A percentile compares a stretch with the other conserved stretches of the same genome.
Evolutionary conservation across 208 protist species (phyloP).

Genomic region (Acanthamoeba healyi): DNA sequence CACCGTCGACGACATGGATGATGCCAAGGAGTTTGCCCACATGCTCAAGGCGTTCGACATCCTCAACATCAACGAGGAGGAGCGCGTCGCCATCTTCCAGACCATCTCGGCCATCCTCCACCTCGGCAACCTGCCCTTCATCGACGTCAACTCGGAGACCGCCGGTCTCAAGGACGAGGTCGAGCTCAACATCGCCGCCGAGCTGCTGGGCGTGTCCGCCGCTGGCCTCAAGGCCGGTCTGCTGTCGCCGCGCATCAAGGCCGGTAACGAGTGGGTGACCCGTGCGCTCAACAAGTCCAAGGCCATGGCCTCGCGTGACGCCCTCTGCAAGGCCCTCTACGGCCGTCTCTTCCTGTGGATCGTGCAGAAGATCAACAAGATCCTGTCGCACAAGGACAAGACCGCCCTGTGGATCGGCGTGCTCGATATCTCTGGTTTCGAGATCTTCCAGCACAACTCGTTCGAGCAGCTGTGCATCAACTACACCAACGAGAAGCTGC

Average conservation of each 20-base stretch:
- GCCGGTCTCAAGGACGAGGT: slow-evolving; percentile 38
- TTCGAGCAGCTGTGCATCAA: slow-evolving; percentile 93
- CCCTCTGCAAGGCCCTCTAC: slow-evolving; percentile 91
- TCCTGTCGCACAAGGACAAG: slow-evolving; percentile 65
- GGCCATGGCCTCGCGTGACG: slow-evolving; percentile 88
- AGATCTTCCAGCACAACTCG: slow-evolving; percentile 93
- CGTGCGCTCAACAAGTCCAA: slow-evolving; percentile 85
- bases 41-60: slow-evolving; percentile 92
- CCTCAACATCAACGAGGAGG: slow-evolving; percentile 91
- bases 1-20: slow-evolving; percentile 91
- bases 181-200: slow-evolving; percentile 66
- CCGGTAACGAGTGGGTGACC: slow-evolving; percentile 78
- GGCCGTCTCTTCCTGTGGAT: slow-evolving; percentile 91
- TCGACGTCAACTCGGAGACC: slow-evolving; percentile 83
- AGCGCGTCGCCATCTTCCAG: slow-evolving; percentile 91
- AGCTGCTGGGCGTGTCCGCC: slow-evolving; percentile 54
- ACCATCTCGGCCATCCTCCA: slow-evolving; percentile 95
- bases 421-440: slow-evolving; percentile 96
- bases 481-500: slow-evolving; percentile 91
- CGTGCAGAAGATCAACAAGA: slow-evolving; percentile 89
- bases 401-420: slow-evolving; percentile 80
- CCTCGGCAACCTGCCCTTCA: slow-evolving; percentile 95
- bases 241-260: slow-evolving; percentile 65
- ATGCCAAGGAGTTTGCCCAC: slow-evolving; percentile 89
- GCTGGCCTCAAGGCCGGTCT: slow-evolving; percentile 70